Evolutionary conservation across 768 basidiomycete genomes (phyloP).

Genomic region (Leccinum aurantiacum): DNA sequence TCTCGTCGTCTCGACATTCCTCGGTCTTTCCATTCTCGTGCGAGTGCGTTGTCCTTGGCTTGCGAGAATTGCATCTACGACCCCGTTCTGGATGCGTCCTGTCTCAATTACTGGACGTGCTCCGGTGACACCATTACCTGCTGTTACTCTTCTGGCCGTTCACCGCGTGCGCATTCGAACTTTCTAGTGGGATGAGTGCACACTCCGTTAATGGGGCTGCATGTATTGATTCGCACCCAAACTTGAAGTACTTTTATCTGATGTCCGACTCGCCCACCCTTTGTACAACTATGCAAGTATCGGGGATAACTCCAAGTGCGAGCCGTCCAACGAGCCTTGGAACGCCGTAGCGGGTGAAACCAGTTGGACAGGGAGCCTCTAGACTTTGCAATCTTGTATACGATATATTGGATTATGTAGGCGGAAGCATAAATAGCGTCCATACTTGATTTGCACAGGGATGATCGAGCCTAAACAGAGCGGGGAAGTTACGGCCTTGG

Average conservation of each 20-base stretch:
- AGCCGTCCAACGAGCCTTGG: conserved; percentile 13
- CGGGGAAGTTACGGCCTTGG: too few species aligned
- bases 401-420: too few species aligned
- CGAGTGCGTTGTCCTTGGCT: not conserved
- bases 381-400: not conserved
- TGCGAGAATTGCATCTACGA: not conserved
- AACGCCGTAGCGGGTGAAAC: not conserved
- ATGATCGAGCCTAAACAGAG: too few species aligned
- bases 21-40: not conserved
- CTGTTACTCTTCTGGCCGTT: not conserved
- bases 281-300: conserved; percentile 1
- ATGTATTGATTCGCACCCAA: not conserved
- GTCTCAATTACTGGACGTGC: not conserved
- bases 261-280: conserved; percentile 5
- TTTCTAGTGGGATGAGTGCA: not conserved
- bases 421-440: too few species aligned
- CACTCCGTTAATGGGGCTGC: not conserved
- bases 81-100: not conserved
- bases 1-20: not conserved
- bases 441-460: too few species aligned
- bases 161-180: not conserved
- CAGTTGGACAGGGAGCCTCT: not conserved
- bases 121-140: not conserved
- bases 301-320: conserved; percentile 4
- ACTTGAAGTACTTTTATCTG: not conserved